Base-by-base conservation (phyloP, 1,139 yeast genomes). In the Suhomyces chickasaworum region DNA sequence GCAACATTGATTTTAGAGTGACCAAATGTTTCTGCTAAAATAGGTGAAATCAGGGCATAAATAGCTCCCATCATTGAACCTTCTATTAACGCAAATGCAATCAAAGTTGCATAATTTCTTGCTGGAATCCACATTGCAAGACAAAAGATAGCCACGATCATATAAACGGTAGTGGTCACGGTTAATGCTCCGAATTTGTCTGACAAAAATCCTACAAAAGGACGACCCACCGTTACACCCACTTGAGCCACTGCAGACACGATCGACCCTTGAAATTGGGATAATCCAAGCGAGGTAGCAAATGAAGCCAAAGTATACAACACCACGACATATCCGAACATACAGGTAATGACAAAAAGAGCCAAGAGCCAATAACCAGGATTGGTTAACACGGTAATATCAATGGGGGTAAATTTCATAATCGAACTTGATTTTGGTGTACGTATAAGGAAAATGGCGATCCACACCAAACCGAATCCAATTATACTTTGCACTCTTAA, bases 111-210 rank as follows among this genome's bases (percentile, higher is more conserved):
- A 52, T 65, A 76, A 54, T 77, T 79, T 41, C 78, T 62, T 12
- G 81, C 75, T 2, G 85, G 84, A 33, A 82, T 72, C 88, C 88
- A 83, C 79, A 83, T 78, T 2, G 81, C 83, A 33, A 66, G 63
- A 29, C 68, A 73, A 46, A 62, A 65, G 34, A 68, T 63, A 40
- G 80, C 80, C 45, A 70, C 65, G 22, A 66, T 44, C 13, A 55
- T 32, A 50, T 65, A 68, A 20, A 62, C 64, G 1, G 73, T 69
- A 2, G 68, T 53, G 6, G 75, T 51, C 12, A 74, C 62, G 38
- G 80, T 78, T 22, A 74, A 52, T 5, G 80, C 65, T 0, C 86
- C 86, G 35, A 63, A 50, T 18, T 55, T 60, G 56, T 78, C 83
- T 3, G 80, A 75, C 3, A 71, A 7, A 31, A 66, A 59, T 4